Conservation (phyloP, 768 basidiomycete genomes). For the Termitomyces sp. region DNA sequence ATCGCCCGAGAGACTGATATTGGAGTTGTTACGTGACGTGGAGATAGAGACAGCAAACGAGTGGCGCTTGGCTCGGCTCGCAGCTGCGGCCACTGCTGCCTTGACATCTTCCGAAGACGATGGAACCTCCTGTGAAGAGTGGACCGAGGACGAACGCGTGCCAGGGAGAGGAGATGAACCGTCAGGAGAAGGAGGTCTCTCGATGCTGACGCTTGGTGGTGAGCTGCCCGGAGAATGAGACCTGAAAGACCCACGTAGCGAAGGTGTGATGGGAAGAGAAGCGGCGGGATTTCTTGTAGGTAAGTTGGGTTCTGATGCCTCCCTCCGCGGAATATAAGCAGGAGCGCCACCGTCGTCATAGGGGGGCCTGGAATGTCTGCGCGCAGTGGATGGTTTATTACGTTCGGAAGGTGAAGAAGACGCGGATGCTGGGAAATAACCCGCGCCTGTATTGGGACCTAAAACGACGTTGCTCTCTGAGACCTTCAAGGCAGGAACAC, state of each 20-base stretch:
- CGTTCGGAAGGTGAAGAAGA: conserved; percentile 42
- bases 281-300: conserved; percentile 28
- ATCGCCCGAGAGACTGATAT: conserved; percentile 20
- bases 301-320: conserved; percentile 44
- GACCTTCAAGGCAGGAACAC: conserved; percentile 26
- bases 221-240: conserved; percentile 49
- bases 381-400: conserved; percentile 38
- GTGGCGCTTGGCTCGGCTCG: conserved; percentile 35
- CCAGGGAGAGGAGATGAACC: conserved; percentile 25
- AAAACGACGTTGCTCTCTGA: conserved; percentile 23
- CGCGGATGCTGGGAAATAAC: conserved; percentile 34
- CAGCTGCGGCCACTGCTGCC: conserved; percentile 33
- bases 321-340: conserved; percentile 38
- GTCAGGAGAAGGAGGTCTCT: conserved; percentile 31
- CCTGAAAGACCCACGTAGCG: conserved; percentile 12
- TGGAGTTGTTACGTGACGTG: conserved; percentile 29
- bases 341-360: conserved; percentile 26
- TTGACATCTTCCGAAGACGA: conserved; percentile 60
- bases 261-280: conserved; percentile 34
- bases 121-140: conserved; percentile 43
- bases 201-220: conserved; percentile 38
- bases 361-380: conserved; percentile 35
- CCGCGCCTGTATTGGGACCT: conserved; percentile 20
- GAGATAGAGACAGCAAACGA: conserved; percentile 36
- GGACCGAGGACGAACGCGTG: conserved; percentile 54